Base-by-base conservation (phyloP, 257 asterid species). In the Handroanthus guayacan region DNA sequence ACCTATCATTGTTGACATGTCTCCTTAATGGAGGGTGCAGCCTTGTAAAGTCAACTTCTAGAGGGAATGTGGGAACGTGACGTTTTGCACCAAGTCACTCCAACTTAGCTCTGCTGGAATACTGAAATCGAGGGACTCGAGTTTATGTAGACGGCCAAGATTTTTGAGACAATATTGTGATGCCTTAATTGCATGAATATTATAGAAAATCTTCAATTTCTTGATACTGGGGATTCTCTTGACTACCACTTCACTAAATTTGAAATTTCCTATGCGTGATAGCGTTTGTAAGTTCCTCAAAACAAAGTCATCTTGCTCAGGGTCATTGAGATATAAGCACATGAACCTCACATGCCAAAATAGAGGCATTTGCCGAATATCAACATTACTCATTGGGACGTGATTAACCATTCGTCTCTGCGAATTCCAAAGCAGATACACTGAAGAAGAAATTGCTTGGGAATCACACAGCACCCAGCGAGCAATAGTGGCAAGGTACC, bases 381-480 rank as follows among this genome's bases (percentile, higher is more conserved):
- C 45, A 41, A 25, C 31, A 25, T 25, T 0, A 25, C 31, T 25
- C 31, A 25, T 25, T 25, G 7, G 5, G 7, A 8, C 8, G 8
- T 41, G 1, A 41, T 41, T 4, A 7, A 66, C 3, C 3, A 67
- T 37, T 7, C 73, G n/a, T 2, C 65, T 67, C 4, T 70, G 78
- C 4, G 69, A 55, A 62, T 75, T 74, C 80, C 80, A 75, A 38
- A 60, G 3, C 44, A 25, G 71, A 5, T 43, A 0, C 20, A 74
- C 0, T 3, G 67, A 58, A 39, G 76, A 25, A 25, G 31, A 25
- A 25, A 25, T 25, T 25, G 31, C 31, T 25, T 25, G 31, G 1
- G 31, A 25, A 25, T 25, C 31, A 25, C 31, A 39, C 0, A 3
- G 6, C 44, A 6, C 31, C 31, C 31, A 39, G 7, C 5, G 7